These are phyloP conservation scores for Sclerotinia spermophila DNA, from an alignment of 2,329 filamentous ascomycete species.

Conservation along the genomic window DNA sequence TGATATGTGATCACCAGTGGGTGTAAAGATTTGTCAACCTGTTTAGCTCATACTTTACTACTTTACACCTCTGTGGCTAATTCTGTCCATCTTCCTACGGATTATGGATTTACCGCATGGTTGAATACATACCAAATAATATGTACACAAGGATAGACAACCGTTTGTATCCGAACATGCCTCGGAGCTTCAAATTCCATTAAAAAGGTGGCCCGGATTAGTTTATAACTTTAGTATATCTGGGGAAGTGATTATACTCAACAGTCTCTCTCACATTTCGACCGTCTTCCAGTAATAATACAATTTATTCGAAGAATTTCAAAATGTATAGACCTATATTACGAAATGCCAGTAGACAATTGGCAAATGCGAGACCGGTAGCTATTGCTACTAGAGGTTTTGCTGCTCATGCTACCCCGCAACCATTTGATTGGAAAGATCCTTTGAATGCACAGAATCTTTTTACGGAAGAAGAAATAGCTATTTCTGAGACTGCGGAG, in stretches of 20 bases:
- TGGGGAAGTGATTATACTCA: not conserved
- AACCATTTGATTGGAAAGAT: slow-evolving; percentile 84
- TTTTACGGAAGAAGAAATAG: slow-evolving; percentile 84
- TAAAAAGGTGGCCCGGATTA: slow-evolving; percentile 11
- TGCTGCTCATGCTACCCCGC: slow-evolving; percentile 33
- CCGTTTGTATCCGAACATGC: slow-evolving; percentile 16
- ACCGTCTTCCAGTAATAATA: not conserved
- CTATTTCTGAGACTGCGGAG: slow-evolving; percentile 86
- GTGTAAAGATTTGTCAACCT: not conserved
- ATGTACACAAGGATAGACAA: not conserved
- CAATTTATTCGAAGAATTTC: not conserved
- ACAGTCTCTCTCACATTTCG: not conserved
- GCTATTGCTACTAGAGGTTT: slow-evolving; percentile 27
- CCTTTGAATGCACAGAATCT: slow-evolving; percentile 72
- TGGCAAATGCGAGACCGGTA: slow-evolving; percentile 25
- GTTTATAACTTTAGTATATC: not conserved
- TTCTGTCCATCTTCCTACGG: not conserved
- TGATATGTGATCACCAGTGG: not conserved
- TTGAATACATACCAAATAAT: not conserved
- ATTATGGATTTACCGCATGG: not conserved
- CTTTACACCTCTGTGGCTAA: not conserved
- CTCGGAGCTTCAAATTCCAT: slow-evolving; percentile 14
- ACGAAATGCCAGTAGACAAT: slow-evolving; percentile 28
- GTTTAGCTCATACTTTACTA: not conserved
- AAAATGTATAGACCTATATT: slow-evolving; percentile 34